Evolutionary conservation across 1,139 yeast species (phyloP), one percentile per base, ranked within the genome.

Genomic region (Blastobotrys ciferrii): DNA sequence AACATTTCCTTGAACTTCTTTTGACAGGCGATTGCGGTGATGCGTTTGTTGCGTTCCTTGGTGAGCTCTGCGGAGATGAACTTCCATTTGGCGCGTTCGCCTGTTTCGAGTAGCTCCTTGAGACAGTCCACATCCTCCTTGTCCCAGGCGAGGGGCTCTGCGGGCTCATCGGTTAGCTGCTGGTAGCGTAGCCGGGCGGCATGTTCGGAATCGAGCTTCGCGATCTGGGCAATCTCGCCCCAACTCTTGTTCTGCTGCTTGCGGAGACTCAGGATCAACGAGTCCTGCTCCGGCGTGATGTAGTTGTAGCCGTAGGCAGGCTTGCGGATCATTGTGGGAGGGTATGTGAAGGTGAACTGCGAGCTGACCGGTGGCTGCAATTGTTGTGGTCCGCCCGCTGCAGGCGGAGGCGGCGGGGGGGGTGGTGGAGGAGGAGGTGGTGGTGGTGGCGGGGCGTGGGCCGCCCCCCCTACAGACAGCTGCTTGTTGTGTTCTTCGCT

Each of bases 1-100:
- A 72, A 72, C 62, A 72, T 52, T 42, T 70, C 74, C 48, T 68
- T 67, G 47, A 70, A 70, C 57, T 72, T 72, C 51, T 66, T 69
- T 40, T 63, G 65, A 53, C 76, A 72, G 0, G 75, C 73, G 4
- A 65, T 53, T 2, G 71, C 62, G 1, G 76, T 71, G 15, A 73
- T 69, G 20, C 75, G 60, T 52, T 69, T 57, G 40, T 62, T 53
- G 5, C 64, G 62, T 19, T 58, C 58, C 20, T 56, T 51, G 7
- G 67, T 59, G 23, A 69, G 51, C 43, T 59, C 63, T 9, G 64
- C 62, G 32, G 75, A 67, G 43, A 72, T 62, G 53, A 62, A 71
- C 53, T 68, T 67, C 76, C 76, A 72, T 49, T 72, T 72, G 38
- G 70, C 68, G 44, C 69, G 59, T 48, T 72, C 76, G 6, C 72